Evolutionary conservation across 768 basidiomycete species (phyloP).

Genomic region (Flagelloscypha sp.): DNA sequence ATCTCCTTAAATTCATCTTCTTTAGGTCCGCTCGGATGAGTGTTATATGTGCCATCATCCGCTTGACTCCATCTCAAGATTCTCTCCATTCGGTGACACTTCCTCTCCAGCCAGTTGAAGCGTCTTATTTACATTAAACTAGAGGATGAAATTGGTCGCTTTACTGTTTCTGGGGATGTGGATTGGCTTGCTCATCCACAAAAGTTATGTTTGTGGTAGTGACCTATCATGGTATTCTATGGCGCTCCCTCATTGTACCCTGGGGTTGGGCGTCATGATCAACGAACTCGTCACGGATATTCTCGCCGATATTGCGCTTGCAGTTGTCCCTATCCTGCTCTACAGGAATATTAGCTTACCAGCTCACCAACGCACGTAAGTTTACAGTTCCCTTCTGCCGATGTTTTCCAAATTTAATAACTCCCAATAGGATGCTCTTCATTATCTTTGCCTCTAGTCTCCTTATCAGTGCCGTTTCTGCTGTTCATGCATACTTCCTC

Average conservation of each 20-base stretch:
- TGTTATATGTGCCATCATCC: slow-evolving; percentile 8
- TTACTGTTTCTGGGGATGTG: slow-evolving; percentile 2
- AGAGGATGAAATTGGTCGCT: slow-evolving; percentile 2
- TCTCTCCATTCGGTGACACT: too few species aligned
- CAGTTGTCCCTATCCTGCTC: slow-evolving; percentile 6
- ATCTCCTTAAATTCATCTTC: neutral
- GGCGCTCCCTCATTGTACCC: slow-evolving; percentile 6
- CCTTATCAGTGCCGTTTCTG: slow-evolving; percentile 5
- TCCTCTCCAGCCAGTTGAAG: too few species aligned
- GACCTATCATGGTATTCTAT: slow-evolving; percentile 5
- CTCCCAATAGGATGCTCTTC: slow-evolving; percentile 8
- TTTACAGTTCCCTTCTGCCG: too few species aligned
- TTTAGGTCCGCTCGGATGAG: slow-evolving; percentile 8
- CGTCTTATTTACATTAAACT: slow-evolving; percentile 2
- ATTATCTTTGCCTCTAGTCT: slow-evolving; percentile 7
- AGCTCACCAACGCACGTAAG: slow-evolving; percentile 2
- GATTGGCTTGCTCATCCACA: slow-evolving; percentile 8
- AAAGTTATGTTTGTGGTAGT: slow-evolving; percentile 9
- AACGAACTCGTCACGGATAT: slow-evolving; percentile 7
- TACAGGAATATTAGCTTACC: slow-evolving; percentile 3
- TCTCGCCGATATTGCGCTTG: slow-evolving; percentile 5
- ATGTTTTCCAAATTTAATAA: too few species aligned
- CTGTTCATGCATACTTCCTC: slow-evolving; percentile 7
- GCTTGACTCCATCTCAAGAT: slow-evolving; percentile 5
- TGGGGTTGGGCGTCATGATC: slow-evolving; percentile 3